phyloP scores from a whole-genome alignment of 345 rosid genomes.

The Citrus inodora region DNA sequence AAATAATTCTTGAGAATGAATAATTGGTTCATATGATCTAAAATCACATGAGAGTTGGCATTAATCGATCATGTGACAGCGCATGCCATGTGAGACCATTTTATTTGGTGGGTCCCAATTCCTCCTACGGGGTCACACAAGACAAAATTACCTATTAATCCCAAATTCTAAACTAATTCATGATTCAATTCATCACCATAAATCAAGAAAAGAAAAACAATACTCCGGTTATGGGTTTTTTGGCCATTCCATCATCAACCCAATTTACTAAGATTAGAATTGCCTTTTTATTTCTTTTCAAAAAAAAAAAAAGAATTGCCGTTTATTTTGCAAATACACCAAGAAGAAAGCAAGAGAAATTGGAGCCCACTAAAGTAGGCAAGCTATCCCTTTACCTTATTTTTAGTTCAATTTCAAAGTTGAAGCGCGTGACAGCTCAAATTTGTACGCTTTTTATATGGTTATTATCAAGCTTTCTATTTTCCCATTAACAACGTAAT shows the following conservation, averaged over 20 bases:
- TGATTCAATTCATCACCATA: no score
- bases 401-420: slow-evolving; percentile 1
- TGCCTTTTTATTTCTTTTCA: background rate
- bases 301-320: background rate
- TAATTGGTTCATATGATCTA: background rate
- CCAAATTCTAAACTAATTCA: background rate
- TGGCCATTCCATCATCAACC: background rate
- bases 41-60: background rate
- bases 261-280: background rate
- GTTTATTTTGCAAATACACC: slow-evolving; percentile 15
- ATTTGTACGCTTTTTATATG: background rate
- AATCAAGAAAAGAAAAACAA: background rate
- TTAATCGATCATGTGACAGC: slow-evolving; percentile 1
- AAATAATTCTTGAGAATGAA: background rate
- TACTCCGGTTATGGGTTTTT: background rate
- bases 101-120: background rate
- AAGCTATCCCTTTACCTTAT: slow-evolving; percentile 9
- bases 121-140: background rate
- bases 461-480: background rate
- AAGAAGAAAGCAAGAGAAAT: slow-evolving; percentile 11
- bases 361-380: slow-evolving; percentile 28
- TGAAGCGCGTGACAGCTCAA: slow-evolving; percentile 18
- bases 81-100: slow-evolving; percentile 1
- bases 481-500: background rate
- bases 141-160: background rate